These are phyloP conservation scores for Blakeslea trispora DNA, from an alignment of 371 early-diverging fungal species.

Conservation along the genomic window DNA sequence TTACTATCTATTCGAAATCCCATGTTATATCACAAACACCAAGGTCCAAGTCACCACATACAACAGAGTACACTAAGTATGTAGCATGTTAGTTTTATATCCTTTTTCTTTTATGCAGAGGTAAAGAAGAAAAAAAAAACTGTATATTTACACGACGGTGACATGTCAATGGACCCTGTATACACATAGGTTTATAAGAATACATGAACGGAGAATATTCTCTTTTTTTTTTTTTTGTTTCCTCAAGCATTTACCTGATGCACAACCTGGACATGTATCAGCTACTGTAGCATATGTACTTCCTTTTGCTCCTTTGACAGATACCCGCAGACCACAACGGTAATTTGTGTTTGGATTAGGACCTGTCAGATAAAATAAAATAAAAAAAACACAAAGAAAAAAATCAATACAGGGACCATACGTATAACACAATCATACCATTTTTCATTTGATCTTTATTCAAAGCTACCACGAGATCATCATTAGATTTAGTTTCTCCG, in stretches of 20 bases:
- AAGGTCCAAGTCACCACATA: slow-evolving; percentile 15
- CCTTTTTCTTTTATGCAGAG: too few relatives aligned
- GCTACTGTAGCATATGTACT: slow-evolving; percentile 32
- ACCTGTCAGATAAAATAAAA: slow-evolving; percentile 23
- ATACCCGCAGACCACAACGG: slow-evolving; percentile 33
- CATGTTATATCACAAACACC: slow-evolving; percentile 23
- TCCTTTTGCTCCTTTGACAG: slow-evolving; percentile 31
- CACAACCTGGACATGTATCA: slow-evolving; percentile 43
- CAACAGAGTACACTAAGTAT: slow-evolving; percentile 13
- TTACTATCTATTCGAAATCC: slow-evolving; percentile 14
- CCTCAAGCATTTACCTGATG: slow-evolving; percentile 39
- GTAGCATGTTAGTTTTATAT: too few relatives aligned
- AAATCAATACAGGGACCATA: neutral
- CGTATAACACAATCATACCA: slow-evolving; percentile 27
- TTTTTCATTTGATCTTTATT: slow-evolving; percentile 42
- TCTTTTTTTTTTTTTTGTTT: too few relatives aligned
- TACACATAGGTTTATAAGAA: too few relatives aligned
- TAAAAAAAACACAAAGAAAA: too few relatives aligned
- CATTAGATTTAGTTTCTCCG: slow-evolving; percentile 29
- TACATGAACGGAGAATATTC: too few relatives aligned
- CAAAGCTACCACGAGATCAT: slow-evolving; percentile 40
- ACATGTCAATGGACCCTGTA: slow-evolving; percentile 41
- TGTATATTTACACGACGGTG: slow-evolving; percentile 32
- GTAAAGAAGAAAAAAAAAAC: neutral
- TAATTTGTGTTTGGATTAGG: slow-evolving; percentile 42